phyloP scores from a whole-genome alignment of 257 asterid genomes.

The Gentiana macrophylla region DNA sequence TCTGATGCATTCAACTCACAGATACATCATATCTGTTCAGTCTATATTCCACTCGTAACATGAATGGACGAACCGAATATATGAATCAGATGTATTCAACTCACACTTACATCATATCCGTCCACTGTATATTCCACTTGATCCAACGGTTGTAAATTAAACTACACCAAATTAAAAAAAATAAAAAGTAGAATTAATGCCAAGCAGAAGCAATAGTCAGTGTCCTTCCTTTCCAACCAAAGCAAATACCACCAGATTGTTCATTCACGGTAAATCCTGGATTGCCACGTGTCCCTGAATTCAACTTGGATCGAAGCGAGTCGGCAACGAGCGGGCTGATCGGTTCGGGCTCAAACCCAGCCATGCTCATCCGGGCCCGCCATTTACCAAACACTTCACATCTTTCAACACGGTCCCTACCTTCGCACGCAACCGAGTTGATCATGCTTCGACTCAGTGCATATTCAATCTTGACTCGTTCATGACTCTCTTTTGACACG shows the following conservation, averaged over 20 bases:
- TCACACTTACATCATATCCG: no score
- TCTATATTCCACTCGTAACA: no score
- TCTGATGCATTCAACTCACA: no score
- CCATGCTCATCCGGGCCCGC: conserved; percentile 85
- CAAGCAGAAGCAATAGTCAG: conserved; percentile 85
- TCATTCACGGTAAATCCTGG: conserved; percentile 66
- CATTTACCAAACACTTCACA: conserved; percentile 85
- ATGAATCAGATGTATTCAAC: no score
- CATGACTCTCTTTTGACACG: conserved; percentile 26
- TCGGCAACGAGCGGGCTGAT: conserved; percentile 48
- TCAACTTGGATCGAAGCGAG: conserved; percentile 44
- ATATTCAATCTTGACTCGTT: conserved; percentile 56
- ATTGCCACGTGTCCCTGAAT: conserved; percentile 70
- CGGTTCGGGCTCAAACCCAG: conserved; percentile 46
- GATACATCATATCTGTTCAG: no score
- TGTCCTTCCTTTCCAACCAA: conserved; percentile 87
- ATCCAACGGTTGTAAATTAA: no score
- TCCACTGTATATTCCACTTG: no score
- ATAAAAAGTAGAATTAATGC: conserved; percentile 37
- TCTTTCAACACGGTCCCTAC: conserved; percentile 77
- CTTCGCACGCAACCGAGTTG: conserved; percentile 93
- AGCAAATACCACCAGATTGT: conserved; percentile 60
- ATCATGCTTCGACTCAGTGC: conserved; percentile 61
- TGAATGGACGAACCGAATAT: no score
- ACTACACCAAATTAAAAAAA: conserved; percentile 9